phyloP scores from a whole-genome alignment of 306 rosid species.

The Adenanthera pavonina region DNA sequence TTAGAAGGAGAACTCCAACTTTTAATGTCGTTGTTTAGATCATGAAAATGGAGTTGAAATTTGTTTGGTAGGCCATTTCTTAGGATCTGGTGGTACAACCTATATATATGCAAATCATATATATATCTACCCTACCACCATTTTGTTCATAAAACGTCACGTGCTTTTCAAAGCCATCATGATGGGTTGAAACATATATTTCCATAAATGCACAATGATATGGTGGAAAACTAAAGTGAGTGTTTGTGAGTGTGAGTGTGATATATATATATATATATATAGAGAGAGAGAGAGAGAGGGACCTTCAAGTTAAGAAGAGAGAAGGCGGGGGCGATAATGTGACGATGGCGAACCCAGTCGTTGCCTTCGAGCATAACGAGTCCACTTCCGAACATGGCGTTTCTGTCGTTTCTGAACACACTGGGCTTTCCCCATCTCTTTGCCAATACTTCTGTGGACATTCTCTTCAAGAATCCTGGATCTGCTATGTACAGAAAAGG shows the following conservation, averaged over 20 bases:
- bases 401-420: conserved; percentile 63
- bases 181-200: not conserved
- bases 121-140: not conserved
- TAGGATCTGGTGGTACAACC: not conserved
- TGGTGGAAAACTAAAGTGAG: not conserved
- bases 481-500: conserved; percentile 70
- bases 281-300: not conserved
- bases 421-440: conserved; percentile 74
- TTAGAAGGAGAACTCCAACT: not conserved
- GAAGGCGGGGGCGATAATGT: conserved; percentile 65
- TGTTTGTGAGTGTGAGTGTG: not conserved
- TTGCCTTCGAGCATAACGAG: conserved; percentile 68
- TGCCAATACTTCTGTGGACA: conserved; percentile 57
- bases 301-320: conserved; percentile 64
- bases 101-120: not conserved
- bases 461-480: conserved; percentile 58
- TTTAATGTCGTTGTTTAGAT: not conserved
- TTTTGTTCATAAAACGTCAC: not conserved
- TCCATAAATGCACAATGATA: not conserved
- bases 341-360: conserved; percentile 69
- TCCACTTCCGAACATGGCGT: conserved; percentile 73
- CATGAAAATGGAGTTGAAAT: not conserved
- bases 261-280: too few species aligned
- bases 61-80: not conserved
- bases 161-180: not conserved